Conservation (phyloP, 1,139 yeast species). For the Protomyces inouyei region DNA sequence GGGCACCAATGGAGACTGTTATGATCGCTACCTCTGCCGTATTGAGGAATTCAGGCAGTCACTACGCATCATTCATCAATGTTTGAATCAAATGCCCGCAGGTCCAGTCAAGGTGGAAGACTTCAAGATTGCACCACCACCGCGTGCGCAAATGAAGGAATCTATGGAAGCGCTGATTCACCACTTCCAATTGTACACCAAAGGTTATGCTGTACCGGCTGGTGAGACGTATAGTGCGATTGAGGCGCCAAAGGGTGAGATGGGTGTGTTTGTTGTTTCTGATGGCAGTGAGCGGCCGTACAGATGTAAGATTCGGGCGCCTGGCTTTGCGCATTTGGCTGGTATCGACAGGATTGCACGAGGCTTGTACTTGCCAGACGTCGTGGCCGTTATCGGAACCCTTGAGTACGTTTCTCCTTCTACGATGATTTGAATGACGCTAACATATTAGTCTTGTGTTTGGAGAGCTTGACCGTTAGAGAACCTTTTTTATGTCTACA, state of each 20-base stretch:
- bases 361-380: slow-evolving; percentile 85
- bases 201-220: slow-evolving; percentile 83
- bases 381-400: slow-evolving; percentile 90
- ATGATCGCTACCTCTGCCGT: slow-evolving; percentile 80
- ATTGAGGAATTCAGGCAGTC: slow-evolving; percentile 93
- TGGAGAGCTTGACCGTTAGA: not conserved
- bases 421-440: slow-evolving; percentile 67
- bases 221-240: slow-evolving; percentile 91
- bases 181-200: slow-evolving; percentile 79
- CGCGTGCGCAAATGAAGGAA: slow-evolving; percentile 77
- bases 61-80: slow-evolving; percentile 80
- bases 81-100: slow-evolving; percentile 86
- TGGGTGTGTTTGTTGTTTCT: slow-evolving; percentile 85
- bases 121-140: slow-evolving; percentile 77
- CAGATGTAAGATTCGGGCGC: slow-evolving; percentile 89
- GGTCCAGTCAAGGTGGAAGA: slow-evolving; percentile 92
- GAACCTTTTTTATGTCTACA: not conserved
- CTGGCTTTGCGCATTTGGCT: slow-evolving; percentile 85
- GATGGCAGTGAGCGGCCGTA: slow-evolving; percentile 90
- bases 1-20: slow-evolving; percentile 84
- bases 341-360: slow-evolving; percentile 82
- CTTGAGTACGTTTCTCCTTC: slow-evolving; percentile 95
- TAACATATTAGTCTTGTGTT: not conserved
- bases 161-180: slow-evolving; percentile 92
- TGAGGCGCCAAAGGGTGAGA: slow-evolving; percentile 94